Conservation (phyloP, 2,329 filamentous ascomycete genomes). For the Talaromyces atroroseus region DNA sequence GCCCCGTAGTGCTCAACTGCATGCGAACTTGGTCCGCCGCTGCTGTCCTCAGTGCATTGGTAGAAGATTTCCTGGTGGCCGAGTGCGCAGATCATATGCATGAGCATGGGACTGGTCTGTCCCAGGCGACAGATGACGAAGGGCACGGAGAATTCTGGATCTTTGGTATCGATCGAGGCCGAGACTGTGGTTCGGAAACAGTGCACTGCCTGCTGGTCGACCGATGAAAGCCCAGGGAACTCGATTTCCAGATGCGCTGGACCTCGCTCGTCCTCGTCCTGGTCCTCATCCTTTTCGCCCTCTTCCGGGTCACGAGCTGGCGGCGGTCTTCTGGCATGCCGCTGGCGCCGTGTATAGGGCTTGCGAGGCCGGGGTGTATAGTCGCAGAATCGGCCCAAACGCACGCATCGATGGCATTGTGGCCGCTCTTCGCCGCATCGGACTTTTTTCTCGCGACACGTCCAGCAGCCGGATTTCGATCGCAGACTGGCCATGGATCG, state of each 20-base stretch:
- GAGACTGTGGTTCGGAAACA: neutral
- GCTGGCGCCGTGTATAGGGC: neutral
- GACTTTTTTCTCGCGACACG: constrained; percentile 1
- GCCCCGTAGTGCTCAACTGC: neutral
- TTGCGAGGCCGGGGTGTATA: neutral
- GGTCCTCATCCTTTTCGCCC: neutral
- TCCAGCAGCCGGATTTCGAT: neutral
- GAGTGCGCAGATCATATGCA: neutral
- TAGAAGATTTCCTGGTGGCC: neutral
- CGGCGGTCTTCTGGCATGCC: too few relatives aligned
- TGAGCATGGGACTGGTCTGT: neutral
- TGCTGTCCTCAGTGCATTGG: neutral
- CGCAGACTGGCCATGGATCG: too few relatives aligned
- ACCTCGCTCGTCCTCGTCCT: neutral
- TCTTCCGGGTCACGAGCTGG: too few relatives aligned
- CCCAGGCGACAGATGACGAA: neutral
- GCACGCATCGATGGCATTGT: neutral
- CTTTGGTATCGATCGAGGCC: neutral
- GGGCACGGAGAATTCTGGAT: neutral
- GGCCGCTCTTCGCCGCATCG: neutral
- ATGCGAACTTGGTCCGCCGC: neutral
- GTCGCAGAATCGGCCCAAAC: neutral
- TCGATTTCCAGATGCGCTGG: neutral
- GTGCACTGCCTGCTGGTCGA: neutral
- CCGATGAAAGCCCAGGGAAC: neutral